phyloP scores from a whole-genome alignment of 75 land plant genomes.

The Sequoia sempervirens region DNA sequence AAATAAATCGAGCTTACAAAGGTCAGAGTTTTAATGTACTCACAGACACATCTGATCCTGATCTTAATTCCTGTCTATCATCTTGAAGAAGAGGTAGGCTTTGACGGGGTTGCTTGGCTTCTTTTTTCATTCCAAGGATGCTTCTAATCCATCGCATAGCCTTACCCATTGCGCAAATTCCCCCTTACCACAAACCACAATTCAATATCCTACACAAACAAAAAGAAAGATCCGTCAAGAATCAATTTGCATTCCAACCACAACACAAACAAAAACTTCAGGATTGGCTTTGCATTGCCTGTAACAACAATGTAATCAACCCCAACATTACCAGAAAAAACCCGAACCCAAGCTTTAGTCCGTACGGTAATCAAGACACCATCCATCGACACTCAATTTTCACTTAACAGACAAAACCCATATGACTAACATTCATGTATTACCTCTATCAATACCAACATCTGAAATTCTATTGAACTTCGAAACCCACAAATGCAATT shows the following conservation, averaged over 20 bases:
- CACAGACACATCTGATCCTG: constrained; percentile 6
- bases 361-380: not conserved
- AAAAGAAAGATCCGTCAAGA: not conserved
- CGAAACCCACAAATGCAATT: not conserved
- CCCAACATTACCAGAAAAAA: not conserved
- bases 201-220: constrained; percentile 10
- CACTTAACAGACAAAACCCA: not conserved
- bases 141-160: constrained; percentile 42
- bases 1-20: not conserved
- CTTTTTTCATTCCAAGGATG: constrained; percentile 37
- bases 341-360: not conserved
- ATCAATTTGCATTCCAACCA: not conserved
- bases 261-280: not conserved
- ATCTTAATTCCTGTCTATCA: not conserved
- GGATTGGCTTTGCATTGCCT: not conserved
- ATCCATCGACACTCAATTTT: not conserved
- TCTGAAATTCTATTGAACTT: not conserved
- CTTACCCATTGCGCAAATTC: constrained; percentile 37
- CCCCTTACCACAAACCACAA: not conserved
- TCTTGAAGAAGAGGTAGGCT: not conserved
- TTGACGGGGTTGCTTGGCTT: constrained; percentile 1
- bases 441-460: not conserved
- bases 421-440: not conserved
- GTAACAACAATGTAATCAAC: not conserved
- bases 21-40: not conserved